Base-by-base conservation (phyloP, 768 basidiomycete genomes). In the Boletus pseudopeckii region DNA sequence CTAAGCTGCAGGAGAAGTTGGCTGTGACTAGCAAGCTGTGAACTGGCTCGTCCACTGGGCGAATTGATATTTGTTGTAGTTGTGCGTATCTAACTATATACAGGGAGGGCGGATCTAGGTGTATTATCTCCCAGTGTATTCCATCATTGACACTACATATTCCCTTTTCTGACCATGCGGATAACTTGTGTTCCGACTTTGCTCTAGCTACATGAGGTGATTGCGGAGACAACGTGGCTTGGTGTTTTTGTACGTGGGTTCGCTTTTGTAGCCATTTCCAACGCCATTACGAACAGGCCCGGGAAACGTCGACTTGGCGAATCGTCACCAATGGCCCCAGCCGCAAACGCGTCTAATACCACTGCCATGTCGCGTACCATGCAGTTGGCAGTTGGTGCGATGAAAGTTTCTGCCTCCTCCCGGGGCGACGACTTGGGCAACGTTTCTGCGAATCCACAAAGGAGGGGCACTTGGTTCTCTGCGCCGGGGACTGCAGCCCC, bases 1-100 rank as follows among this genome's bases (percentile, higher is more conserved):
- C 69, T 13, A 79, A 77, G 59, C 59, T 80, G 18, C 72, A 77
- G 63, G 64, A 75, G 61, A 80, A 77, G 68, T 61, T 80, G 55
- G 71, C 68, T 39, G 69, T 24, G 52, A 64, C 50, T 63, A 54
- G 59, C 45, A 64, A 56, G 40, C 11, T 49, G 48, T 70, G 52
- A 60, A 28, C 48, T 22, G 34, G 50, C 22, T 57, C 33, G 38
- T 32, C 46, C 6, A 11, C 13, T 2, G 22, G 28, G 41, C 20
- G 22, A 18, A 43, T 39, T 56, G 65, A 58, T 54, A 48, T 34
- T 46, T 44, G 58, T 52, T 53, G 47, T 57, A 14, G 36, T 57
- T 54, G 50, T 20, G 45, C 42, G 56, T 50, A 51, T 47, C 53
- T 63, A 47, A 17, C 24, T 53, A 59, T 61, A 57, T 43, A 39